Base-by-base conservation (phyloP, 2,329 filamentous ascomycete genomes). In the Apiospora pterosperma region DNA sequence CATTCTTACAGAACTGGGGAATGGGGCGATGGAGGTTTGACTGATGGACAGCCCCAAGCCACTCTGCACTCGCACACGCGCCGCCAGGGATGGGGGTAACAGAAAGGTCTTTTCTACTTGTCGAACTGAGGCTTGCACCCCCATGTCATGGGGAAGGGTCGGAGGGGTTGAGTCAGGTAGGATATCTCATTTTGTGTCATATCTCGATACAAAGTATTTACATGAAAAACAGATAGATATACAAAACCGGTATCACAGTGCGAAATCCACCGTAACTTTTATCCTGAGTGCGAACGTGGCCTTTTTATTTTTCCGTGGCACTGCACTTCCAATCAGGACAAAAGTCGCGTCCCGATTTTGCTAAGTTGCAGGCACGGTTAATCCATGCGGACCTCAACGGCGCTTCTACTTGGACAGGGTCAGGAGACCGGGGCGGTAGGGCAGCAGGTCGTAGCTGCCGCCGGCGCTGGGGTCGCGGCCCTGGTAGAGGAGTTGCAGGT, bases 401-500 rank as follows among this genome's bases (percentile, higher is more conserved):
- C n/a, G n/a, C 42, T 25, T 34, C 34, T 55, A 55, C 48, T 60
- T 60, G 34, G 34, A 25, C 34, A 86, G 73, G 0, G 85, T 88
- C 65, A 89, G 71, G 28, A 88, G 64, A 59, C 81, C 87, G 0
- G 86, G 86, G 10, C 79, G 76, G 72, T 87, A 89, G 1, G 86
- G 86, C 65, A 84, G 69, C 2, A 67, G 39, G 67, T 79, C 79
- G 70, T 90, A 90, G 25, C 82, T 75, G 7, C 76, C 78, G 55
- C 73, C 71, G 0, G 73, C 73, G 61, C 63, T 78, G 2, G 85
- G 81, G 16, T 76, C 72, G 11, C 78, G 76, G 28, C 88, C 88
- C 76, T 90, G 88, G 74, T 89, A 90, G 34, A 91, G 80, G 44
- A 90, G 70, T 77, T 89, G 84, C 70, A 90, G 76, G 72, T 89